These are phyloP conservation scores for Groenewaldozyma auringiensis DNA, from an alignment of 1,139 yeast genomes.

Conservation along the genomic window DNA sequence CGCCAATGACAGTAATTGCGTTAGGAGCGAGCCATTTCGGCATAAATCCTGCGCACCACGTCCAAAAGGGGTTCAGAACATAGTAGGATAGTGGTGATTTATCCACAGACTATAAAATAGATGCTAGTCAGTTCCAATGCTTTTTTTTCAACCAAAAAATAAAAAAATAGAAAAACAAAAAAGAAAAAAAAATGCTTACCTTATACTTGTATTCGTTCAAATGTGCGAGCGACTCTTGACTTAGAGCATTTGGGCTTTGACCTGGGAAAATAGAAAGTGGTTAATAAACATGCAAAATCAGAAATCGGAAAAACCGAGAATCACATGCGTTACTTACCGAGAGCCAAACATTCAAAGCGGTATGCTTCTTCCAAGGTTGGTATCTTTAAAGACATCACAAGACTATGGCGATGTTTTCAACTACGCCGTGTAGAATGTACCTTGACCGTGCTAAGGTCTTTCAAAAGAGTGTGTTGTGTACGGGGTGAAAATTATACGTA, in stretches of 20 bases:
- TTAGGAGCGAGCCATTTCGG: conserved; percentile 75
- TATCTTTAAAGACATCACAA: background rate
- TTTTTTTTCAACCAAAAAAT: no score
- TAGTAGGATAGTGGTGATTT: conserved; percentile 58
- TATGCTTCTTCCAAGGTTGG: background rate
- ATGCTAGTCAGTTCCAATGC: conserved; percentile 3
- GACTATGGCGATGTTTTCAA: background rate
- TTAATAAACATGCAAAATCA: no score
- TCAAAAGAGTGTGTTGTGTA: no score
- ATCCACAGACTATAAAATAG: conserved; percentile 45
- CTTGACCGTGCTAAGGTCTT: no score
- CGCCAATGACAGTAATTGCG: conserved; percentile 60
- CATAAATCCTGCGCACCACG: conserved; percentile 54
- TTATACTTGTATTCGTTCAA: conserved; percentile 23
- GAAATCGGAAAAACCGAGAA: background rate
- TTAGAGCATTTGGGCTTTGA: conserved; percentile 20
- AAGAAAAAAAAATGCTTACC: conserved; percentile 9
- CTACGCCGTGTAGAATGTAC: no score
- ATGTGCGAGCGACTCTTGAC: conserved; percentile 19
- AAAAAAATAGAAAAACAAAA: background rate
- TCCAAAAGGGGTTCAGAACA: conserved; percentile 67
- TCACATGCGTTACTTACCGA: background rate
- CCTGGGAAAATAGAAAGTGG: conserved; percentile 7
- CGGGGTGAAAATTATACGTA: no score
- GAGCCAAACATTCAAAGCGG: background rate